A percentile compares a stretch with the other conserved stretches of the same genome.
Conservation (phyloP, 176 grass and related monocot species). For the Hordeum vulgare region MorexV3_pseudomolecules_assembly NC_058523.1:21980307-21980806, state of each 20-base stretch:
- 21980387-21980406: too few species aligned
- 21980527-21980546: too few species aligned
- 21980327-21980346: background rate
- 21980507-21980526: too few species aligned
- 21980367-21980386: too few species aligned
- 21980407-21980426: too few species aligned
- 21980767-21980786: background rate
- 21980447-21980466: background rate
- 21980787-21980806: background rate
- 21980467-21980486: too few species aligned
- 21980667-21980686: too few species aligned
- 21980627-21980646: background rate
- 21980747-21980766: background rate
- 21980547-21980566: background rate
- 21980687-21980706: fast-evolving
- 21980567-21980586: background rate
- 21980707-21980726: background rate
- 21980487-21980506: too few species aligned
- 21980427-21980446: background rate
- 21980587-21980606: background rate
- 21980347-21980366: too few species aligned
- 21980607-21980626: background rate
- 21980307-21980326: background rate
- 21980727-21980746: too few species aligned
- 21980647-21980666: too few species aligned